phyloP scores from a whole-genome alignment of 768 basidiomycete genomes.

The Auricularia cornea region DNA sequence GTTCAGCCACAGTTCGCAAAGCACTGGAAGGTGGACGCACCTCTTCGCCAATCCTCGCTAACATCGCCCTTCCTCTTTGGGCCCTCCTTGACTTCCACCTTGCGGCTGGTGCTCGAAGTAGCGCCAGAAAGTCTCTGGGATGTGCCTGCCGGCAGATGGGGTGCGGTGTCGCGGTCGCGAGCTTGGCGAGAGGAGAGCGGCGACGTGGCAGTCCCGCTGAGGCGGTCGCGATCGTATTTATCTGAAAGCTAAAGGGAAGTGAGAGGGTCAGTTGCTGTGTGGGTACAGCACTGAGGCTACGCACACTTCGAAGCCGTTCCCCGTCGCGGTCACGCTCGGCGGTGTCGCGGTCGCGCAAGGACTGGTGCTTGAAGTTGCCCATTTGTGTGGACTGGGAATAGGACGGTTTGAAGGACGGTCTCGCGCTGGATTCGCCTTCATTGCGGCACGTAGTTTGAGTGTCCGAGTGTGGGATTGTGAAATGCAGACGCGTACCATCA shows the following conservation, averaged over 20 bases:
- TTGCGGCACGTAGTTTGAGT: background rate
- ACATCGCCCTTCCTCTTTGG: conserved; percentile 62
- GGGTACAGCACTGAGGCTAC: conserved; percentile 14
- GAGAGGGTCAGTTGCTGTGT: background rate
- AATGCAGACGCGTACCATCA: conserved; percentile 42
- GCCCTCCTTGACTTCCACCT: conserved; percentile 45
- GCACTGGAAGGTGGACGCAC: conserved; percentile 27
- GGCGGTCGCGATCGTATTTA: conserved; percentile 61
- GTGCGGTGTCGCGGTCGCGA: conserved; percentile 39
- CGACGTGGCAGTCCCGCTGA: conserved; percentile 31
- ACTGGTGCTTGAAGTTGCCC: conserved; percentile 90
- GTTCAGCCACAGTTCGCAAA: conserved; percentile 3
- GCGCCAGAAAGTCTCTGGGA: conserved; percentile 17
- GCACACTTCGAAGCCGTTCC: conserved; percentile 62
- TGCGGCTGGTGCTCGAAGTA: background rate
- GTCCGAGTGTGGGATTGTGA: conserved; percentile 2
- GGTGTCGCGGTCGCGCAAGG: conserved; percentile 53
- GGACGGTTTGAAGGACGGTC: conserved; percentile 63
- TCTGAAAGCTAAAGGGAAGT: conserved; percentile 56
- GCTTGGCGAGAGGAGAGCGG: background rate
- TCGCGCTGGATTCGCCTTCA: conserved; percentile 39
- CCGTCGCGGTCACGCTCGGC: conserved; percentile 28
- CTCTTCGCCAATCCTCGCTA: conserved; percentile 81
- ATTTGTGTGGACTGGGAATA: conserved; percentile 82
- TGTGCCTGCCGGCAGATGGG: conserved; percentile 42